Conservation (phyloP, 2,329 filamentous ascomycete species). For the Trichophyton verrucosum region DNA sequence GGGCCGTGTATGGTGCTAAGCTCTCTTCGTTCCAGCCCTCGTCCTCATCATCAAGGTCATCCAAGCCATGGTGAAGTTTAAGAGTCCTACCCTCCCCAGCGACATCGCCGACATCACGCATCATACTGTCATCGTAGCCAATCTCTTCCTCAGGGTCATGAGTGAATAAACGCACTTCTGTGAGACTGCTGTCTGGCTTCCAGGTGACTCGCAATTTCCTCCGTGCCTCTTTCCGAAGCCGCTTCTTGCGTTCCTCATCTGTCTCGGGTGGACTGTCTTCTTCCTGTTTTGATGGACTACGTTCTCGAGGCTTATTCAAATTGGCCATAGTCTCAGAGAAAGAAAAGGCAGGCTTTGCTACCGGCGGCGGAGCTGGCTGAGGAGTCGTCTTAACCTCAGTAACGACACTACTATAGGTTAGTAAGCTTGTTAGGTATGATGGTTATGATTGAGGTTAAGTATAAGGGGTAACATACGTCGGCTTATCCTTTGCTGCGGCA, state of each 20-base stretch:
- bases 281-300: slow-evolving; percentile 38
- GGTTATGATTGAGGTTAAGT: neutral
- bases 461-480: slow-evolving; percentile 19
- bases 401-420: slow-evolving; percentile 8
- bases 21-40: slow-evolving; percentile 23
- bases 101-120: slow-evolving; percentile 47
- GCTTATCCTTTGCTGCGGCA: slow-evolving; percentile 22
- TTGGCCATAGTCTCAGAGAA: slow-evolving; percentile 40
- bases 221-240: slow-evolving; percentile 48
- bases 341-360: slow-evolving; percentile 33
- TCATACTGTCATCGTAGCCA: slow-evolving; percentile 45
- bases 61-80: slow-evolving; percentile 42
- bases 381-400: slow-evolving; percentile 17
- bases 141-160: slow-evolving; percentile 53
- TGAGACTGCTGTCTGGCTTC: slow-evolving; percentile 46
- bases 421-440: slow-evolving; percentile 1
- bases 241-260: slow-evolving; percentile 46
- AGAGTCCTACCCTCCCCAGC: slow-evolving; percentile 44
- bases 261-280: slow-evolving; percentile 46
- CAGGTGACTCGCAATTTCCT: slow-evolving; percentile 50
- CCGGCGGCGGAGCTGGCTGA: slow-evolving; percentile 19
- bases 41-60: slow-evolving; percentile 49
- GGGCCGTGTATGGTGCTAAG: slow-evolving; percentile 23
- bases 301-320: slow-evolving; percentile 45
- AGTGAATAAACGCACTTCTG: slow-evolving; percentile 46